phyloP scores from a whole-genome alignment of 2,329 filamentous ascomycete species.

The Colletotrichum eleusines region DNA sequence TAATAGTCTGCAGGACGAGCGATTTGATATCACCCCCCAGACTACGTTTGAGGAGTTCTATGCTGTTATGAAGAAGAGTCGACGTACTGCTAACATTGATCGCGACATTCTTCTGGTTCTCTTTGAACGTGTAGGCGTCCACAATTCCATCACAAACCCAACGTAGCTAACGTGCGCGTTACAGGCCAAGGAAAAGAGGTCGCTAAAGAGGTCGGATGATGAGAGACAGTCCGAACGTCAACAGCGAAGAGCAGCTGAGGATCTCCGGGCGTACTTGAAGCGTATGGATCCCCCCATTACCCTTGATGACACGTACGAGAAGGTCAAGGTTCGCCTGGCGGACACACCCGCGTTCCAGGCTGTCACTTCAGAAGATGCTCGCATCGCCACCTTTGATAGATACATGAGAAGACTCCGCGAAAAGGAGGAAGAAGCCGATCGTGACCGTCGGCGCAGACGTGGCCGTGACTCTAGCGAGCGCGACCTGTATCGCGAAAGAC shows the following conservation, averaged over 20 bases:
- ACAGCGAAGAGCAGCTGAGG: conserved; percentile 86
- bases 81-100: conserved; percentile 88
- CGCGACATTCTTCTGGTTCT: conserved; percentile 82
- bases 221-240: conserved; percentile 88
- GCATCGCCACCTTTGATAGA: conserved; percentile 90
- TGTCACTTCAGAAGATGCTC: conserved; percentile 84
- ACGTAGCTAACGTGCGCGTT: conserved; percentile 17
- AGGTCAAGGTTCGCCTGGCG: conserved; percentile 82
- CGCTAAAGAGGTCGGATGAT: conserved; percentile 80
- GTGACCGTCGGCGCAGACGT: conserved; percentile 69
- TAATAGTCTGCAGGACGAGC: conserved; percentile 78
- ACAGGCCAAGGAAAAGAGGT: conserved; percentile 85
- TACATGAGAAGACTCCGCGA: conserved; percentile 91
- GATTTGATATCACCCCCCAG: conserved; percentile 88
- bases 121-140: conserved; percentile 77
- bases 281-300: conserved; percentile 87
- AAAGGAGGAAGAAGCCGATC: conserved; percentile 86
- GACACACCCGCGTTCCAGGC: conserved; percentile 87
- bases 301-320: conserved; percentile 86
- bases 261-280: conserved; percentile 87
- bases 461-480: conserved; percentile 67
- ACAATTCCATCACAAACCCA: not conserved
- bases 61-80: conserved; percentile 84
- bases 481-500: conserved; percentile 70
- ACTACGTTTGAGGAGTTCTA: conserved; percentile 92